Conservation (phyloP, 2,329 filamentous ascomycete genomes). For the Cladobotryum protrusum region DNA sequence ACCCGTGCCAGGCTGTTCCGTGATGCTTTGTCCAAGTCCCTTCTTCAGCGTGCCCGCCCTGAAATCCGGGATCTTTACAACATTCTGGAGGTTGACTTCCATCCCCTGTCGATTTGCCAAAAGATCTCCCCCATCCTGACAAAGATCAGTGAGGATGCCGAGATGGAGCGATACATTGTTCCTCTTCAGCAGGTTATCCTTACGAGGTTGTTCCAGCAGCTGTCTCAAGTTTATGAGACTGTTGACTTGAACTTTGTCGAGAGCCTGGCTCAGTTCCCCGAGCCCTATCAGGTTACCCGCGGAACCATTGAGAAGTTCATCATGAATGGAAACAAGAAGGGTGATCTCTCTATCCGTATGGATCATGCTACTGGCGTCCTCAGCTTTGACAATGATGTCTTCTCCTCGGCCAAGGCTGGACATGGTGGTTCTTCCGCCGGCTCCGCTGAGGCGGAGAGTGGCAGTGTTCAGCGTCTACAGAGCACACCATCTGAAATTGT, state of each 20-base stretch:
- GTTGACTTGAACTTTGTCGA: slow-evolving; percentile 92
- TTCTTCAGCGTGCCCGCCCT: slow-evolving; percentile 84
- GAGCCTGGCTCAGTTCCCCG: slow-evolving; percentile 89
- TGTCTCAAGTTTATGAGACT: slow-evolving; percentile 98
- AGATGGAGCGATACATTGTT: slow-evolving; percentile 95
- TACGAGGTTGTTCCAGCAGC: slow-evolving; percentile 95
- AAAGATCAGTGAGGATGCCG: slow-evolving; percentile 86
- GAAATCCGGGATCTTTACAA: slow-evolving; percentile 98
- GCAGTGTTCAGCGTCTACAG: slow-evolving; percentile 88
- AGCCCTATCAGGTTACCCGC: slow-evolving; percentile 87
- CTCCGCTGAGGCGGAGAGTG: slow-evolving; percentile 78
- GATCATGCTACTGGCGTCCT: slow-evolving; percentile 92
- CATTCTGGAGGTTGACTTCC: slow-evolving; percentile 98
- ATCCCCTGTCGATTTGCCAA: slow-evolving; percentile 96
- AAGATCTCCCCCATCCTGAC: slow-evolving; percentile 96
- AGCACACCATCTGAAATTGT: slow-evolving; percentile 98
- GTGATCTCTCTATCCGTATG: slow-evolving; percentile 90
- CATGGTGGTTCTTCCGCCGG: slow-evolving; percentile 78
- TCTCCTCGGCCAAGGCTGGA: slow-evolving; percentile 90
- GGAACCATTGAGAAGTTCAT: slow-evolving; percentile 99
- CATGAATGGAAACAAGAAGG: slow-evolving; percentile 99
- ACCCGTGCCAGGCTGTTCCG: slow-evolving; percentile 90
- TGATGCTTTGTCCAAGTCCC: slow-evolving; percentile 88
- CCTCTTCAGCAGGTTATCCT: slow-evolving; percentile 98
- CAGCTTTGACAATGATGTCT: slow-evolving; percentile 96